Percentiles rank a stretch among this genome's conserved stretches.
phyloP scores from a whole-genome alignment of 768 basidiomycete genomes.

The Boletus edulis region DNA sequence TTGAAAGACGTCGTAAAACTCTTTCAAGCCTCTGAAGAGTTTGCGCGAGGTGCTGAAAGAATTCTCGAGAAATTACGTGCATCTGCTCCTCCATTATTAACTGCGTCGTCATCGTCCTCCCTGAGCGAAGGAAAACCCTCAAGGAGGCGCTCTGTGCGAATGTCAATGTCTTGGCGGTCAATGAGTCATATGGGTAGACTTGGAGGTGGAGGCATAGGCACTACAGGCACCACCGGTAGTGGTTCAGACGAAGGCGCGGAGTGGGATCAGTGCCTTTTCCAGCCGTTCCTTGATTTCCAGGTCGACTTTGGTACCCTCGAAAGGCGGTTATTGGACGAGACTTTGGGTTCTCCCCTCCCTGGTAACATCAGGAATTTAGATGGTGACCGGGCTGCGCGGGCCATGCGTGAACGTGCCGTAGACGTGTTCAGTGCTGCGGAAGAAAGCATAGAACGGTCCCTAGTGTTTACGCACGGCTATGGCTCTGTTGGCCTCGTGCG shows the following conservation, averaged over 20 bases:
- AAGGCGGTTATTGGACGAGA: slow-evolving; percentile 60
- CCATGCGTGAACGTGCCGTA: slow-evolving; percentile 70
- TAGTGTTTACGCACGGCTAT: slow-evolving; percentile 87
- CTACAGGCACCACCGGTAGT: neutral
- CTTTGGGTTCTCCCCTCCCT: slow-evolving; percentile 48
- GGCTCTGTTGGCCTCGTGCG: slow-evolving; percentile 71
- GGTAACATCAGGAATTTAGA: slow-evolving; percentile 20
- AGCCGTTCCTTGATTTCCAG: slow-evolving; percentile 92
- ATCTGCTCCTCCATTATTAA: slow-evolving; percentile 25
- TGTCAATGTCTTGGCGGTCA: slow-evolving; percentile 64
- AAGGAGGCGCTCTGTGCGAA: slow-evolving; percentile 57
- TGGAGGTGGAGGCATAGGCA: slow-evolving; percentile 11
- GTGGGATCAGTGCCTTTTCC: slow-evolving; percentile 93
- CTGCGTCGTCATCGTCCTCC: slow-evolving; percentile 24
- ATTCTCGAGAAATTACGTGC: slow-evolving; percentile 71
- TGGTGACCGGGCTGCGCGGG: slow-evolving; percentile 49
- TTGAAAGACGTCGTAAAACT: slow-evolving; percentile 69
- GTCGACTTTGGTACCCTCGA: slow-evolving; percentile 81
- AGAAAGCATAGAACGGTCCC: slow-evolving; percentile 73
- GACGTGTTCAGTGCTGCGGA: slow-evolving; percentile 78
- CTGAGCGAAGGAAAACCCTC: slow-evolving; percentile 28
- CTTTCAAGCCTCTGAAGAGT: slow-evolving; percentile 78
- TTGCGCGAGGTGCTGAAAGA: slow-evolving; percentile 69
- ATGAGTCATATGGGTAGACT: slow-evolving; percentile 25
- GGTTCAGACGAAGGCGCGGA: slow-evolving; percentile 36